Evolutionary conservation across 2,329 filamentous ascomycete species (phyloP).

Genomic region (Claviceps paspali): DNA sequence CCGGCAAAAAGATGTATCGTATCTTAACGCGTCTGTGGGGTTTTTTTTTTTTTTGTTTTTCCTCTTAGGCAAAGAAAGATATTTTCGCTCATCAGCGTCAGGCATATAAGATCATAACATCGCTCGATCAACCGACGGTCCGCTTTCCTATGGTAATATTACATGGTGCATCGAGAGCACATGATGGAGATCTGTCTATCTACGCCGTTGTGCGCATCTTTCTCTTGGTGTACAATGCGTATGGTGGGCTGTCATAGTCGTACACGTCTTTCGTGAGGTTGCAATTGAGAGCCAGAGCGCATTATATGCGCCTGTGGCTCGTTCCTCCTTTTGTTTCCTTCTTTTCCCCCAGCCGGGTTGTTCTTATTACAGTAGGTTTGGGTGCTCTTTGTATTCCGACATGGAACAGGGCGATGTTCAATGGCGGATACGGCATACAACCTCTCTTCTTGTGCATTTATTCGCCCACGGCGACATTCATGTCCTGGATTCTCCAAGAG

Average conservation of each 20-base stretch:
- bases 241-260: background rate
- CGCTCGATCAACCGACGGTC: background rate
- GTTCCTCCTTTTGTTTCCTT: too few relatives aligned
- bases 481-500: slow-evolving; percentile 60
- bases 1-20: slow-evolving; percentile 47
- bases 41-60: background rate
- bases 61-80: background rate
- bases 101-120: background rate
- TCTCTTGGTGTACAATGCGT: background rate
- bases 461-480: slow-evolving; percentile 36
- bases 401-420: too few relatives aligned
- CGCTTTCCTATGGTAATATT: background rate
- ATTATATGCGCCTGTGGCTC: too few relatives aligned
- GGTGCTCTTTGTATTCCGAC: too few relatives aligned
- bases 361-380: too few relatives aligned
- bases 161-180: background rate
- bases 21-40: slow-evolving; percentile 36
- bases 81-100: background rate
- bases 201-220: background rate
- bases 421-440: too few relatives aligned
- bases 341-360: background rate
- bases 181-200: background rate
- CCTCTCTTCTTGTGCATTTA: background rate
- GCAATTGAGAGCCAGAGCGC: too few relatives aligned
- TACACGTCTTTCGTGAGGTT: background rate